Conservation (phyloP, 2,329 filamentous ascomycete species). For the Venturia aucupariae region DNA sequence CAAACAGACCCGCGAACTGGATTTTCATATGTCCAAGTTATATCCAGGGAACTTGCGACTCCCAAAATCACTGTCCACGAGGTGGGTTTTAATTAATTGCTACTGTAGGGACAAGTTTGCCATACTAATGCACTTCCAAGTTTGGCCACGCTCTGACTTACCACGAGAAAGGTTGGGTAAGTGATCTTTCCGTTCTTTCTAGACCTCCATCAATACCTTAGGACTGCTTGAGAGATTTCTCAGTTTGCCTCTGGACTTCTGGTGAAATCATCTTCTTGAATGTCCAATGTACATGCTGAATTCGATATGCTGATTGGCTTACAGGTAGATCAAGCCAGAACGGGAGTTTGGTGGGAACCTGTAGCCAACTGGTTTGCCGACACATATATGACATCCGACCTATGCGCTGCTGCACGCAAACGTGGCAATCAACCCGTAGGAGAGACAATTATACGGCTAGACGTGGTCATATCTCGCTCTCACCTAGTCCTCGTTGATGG, state of each 20-base stretch:
- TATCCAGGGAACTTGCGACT: constrained; percentile 29
- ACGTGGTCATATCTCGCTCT: constrained; percentile 39
- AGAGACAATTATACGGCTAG: constrained; percentile 33
- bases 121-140: not conserved
- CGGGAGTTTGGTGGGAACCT: constrained; percentile 45
- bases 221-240: not conserved
- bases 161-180: constrained; percentile 23
- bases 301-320: not conserved
- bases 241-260: not conserved
- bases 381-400: constrained; percentile 37
- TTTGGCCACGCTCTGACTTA: constrained; percentile 43
- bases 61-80: constrained; percentile 41
- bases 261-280: not conserved
- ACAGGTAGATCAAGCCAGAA: constrained; percentile 33
- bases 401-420: constrained; percentile 34
- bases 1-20: constrained; percentile 28
- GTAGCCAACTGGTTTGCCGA: constrained; percentile 44
- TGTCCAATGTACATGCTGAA: not conserved
- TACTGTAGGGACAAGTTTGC: too few species aligned
- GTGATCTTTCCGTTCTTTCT: not conserved
- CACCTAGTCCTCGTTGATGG: constrained; percentile 43
- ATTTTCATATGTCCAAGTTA: constrained; percentile 37
- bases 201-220: not conserved
- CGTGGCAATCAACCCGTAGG: constrained; percentile 28
- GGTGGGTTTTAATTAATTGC: not conserved